These are phyloP conservation scores for Ceratocystis eucalypticola DNA, from an alignment of 2,329 filamentous ascomycete genomes.

Conservation along the genomic window DNA sequence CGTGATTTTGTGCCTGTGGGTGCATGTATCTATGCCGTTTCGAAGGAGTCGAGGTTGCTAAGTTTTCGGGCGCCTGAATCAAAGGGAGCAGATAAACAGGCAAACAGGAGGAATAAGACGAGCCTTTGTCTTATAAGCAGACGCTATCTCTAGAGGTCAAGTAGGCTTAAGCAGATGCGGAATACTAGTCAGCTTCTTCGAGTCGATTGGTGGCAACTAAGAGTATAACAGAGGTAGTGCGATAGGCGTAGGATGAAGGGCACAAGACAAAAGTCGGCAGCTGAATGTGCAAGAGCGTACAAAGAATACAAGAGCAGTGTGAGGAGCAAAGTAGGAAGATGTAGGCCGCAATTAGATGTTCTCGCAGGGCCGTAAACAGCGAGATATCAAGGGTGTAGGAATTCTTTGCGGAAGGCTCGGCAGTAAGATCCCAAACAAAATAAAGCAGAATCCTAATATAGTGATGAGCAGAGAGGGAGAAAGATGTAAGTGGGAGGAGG, in stretches of 20 bases:
- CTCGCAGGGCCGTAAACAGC: neutral
- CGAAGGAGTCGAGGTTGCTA: neutral
- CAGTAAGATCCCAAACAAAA: constrained; percentile 4
- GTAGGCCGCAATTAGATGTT: constrained; percentile 2
- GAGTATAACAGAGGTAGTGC: neutral
- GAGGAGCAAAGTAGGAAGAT: neutral
- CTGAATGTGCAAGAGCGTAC: neutral
- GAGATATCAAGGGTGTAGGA: neutral
- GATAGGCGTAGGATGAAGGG: neutral
- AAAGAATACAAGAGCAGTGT: neutral
- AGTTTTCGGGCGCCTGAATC: neutral
- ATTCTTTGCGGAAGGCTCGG: constrained; percentile 8
- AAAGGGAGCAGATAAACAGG: neutral
- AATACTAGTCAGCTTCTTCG: neutral
- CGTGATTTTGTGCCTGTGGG: neutral
- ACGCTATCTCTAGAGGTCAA: neutral
- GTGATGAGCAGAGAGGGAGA: neutral
- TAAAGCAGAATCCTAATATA: constrained; percentile 3
- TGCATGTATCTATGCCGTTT: neutral
- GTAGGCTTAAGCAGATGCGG: neutral
- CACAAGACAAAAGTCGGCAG: neutral
- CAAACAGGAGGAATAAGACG: neutral
- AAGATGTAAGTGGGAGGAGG: neutral
- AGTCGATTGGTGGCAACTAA: neutral
- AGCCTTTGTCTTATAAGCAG: constrained; percentile 2